Evolutionary conservation across 768 basidiomycete species (phyloP).

Genomic region (Suillus americanus): DNA sequence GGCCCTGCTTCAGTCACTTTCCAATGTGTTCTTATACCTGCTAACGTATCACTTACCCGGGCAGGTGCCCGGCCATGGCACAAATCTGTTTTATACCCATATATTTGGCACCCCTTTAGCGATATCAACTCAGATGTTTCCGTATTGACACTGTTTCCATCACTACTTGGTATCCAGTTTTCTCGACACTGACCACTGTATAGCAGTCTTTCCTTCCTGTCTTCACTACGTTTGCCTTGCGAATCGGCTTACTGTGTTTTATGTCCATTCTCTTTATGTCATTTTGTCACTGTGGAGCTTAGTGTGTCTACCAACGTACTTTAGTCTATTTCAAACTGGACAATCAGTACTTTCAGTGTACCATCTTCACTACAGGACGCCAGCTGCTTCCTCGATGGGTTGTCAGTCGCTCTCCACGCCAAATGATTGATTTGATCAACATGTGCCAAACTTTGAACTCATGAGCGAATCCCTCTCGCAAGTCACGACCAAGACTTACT

Average conservation of each 20-base stretch:
- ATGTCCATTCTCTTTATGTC: constrained; percentile 5
- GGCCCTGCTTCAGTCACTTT: constrained; percentile 34
- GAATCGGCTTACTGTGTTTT: constrained; percentile 16
- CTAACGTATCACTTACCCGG: constrained; percentile 48
- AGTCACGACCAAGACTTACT: constrained; percentile 39
- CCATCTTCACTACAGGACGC: constrained; percentile 94
- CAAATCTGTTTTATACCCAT: constrained; percentile 66
- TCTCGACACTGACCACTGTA: constrained; percentile 60
- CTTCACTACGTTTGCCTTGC: constrained; percentile 11
- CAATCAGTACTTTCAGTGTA: constrained; percentile 74
- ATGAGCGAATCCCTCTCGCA: background rate
- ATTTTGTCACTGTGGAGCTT: constrained; percentile 1
- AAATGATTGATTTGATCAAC: constrained; percentile 77
- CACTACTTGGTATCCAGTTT: constrained; percentile 42
- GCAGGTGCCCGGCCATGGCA: constrained; percentile 34
- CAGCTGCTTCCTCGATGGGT: constrained; percentile 44
- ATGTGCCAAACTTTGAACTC: constrained; percentile 60
- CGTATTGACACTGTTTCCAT: constrained; percentile 41
- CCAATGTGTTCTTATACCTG: constrained; percentile 40
- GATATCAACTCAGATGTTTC: constrained; percentile 56
- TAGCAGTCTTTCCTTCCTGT: constrained; percentile 41
- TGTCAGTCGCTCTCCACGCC: constrained; percentile 64
- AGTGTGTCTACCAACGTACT: constrained; percentile 27
- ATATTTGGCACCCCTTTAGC: constrained; percentile 50
- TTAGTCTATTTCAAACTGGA: constrained; percentile 53